Percentiles rank a stretch among this genome's conserved stretches.
Evolutionary conservation across 1,139 yeast species (phyloP).

Genomic region (Nakaseomyces glabratus): DNA sequence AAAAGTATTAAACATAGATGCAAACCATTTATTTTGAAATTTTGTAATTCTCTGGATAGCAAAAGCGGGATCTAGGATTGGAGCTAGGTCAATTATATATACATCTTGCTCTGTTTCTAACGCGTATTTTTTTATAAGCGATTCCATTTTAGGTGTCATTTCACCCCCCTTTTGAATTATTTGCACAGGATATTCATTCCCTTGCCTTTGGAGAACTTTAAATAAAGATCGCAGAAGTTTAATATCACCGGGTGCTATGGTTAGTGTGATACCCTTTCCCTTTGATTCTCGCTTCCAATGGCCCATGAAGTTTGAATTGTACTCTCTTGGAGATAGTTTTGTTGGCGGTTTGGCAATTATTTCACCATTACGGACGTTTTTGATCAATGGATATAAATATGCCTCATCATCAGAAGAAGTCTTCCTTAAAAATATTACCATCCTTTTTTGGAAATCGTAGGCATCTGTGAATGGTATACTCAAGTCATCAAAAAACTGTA

Average conservation of each 20-base stretch:
- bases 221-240: neutral
- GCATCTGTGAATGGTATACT: no score
- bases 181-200: slow-evolving; percentile 6
- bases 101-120: slow-evolving; percentile 2
- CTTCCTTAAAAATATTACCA: slow-evolving; percentile 13
- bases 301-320: slow-evolving; percentile 23
- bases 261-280: slow-evolving; percentile 22
- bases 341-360: slow-evolving; percentile 6
- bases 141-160: neutral
- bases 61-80: slow-evolving; percentile 1
- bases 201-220: neutral
- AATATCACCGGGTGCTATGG: slow-evolving; percentile 1
- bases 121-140: neutral
- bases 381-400: slow-evolving; percentile 2
- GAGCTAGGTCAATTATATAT: neutral
- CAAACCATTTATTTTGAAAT: slow-evolving; percentile 41
- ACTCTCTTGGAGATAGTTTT: slow-evolving; percentile 8
- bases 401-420: slow-evolving; percentile 1
- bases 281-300: slow-evolving; percentile 31
- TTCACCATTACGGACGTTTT: slow-evolving; percentile 3
- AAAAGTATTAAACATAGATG: slow-evolving; percentile 42
- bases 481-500: neutral
- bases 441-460: slow-evolving; percentile 7
- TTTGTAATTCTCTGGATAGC: slow-evolving; percentile 12
- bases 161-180: neutral